phyloP scores from a whole-genome alignment of 1,139 yeast species.

The Candida sp. region DNA sequence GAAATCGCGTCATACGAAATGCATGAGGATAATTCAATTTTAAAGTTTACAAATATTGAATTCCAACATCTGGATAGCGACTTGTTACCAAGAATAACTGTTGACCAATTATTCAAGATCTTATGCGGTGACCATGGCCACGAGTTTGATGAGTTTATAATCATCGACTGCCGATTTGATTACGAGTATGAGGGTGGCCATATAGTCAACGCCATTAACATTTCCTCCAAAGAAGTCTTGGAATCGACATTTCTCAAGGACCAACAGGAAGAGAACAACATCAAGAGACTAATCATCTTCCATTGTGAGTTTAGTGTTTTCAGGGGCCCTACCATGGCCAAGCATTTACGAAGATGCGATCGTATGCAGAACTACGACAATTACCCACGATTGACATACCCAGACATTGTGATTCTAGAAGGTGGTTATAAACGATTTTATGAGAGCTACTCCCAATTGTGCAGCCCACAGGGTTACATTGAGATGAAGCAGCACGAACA shows the following conservation, averaged over 20 bases:
- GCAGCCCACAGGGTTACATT: constrained; percentile 79
- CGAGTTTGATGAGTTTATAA: constrained; percentile 60
- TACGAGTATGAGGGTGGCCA: constrained; percentile 96
- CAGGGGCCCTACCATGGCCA: constrained; percentile 93
- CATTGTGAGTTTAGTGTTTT: constrained; percentile 96
- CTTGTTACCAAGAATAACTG: constrained; percentile 75
- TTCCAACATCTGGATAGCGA: constrained; percentile 56
- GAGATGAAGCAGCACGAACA: constrained; percentile 85
- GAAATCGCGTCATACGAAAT: constrained; percentile 34
- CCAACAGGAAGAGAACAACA: constrained; percentile 1
- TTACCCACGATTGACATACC: constrained; percentile 84
- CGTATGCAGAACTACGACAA: constrained; percentile 70
- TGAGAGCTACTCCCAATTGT: constrained; percentile 54
- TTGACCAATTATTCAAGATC: constrained; percentile 64
- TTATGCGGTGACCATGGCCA: constrained; percentile 58
- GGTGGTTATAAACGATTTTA: constrained; percentile 91
- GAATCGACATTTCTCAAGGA: constrained; percentile 49
- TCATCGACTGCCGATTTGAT: constrained; percentile 90
- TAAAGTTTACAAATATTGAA: constrained; percentile 43
- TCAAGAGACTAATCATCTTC: constrained; percentile 63
- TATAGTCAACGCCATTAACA: constrained; percentile 79
- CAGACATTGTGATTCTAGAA: constrained; percentile 85
- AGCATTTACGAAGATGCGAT: constrained; percentile 83
- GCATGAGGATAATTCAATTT: constrained; percentile 41
- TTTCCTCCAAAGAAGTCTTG: constrained; percentile 70